phyloP scores from a whole-genome alignment of 495 filamentous ascomycete species.

The Aspergillus sclerotioniger region DNA sequence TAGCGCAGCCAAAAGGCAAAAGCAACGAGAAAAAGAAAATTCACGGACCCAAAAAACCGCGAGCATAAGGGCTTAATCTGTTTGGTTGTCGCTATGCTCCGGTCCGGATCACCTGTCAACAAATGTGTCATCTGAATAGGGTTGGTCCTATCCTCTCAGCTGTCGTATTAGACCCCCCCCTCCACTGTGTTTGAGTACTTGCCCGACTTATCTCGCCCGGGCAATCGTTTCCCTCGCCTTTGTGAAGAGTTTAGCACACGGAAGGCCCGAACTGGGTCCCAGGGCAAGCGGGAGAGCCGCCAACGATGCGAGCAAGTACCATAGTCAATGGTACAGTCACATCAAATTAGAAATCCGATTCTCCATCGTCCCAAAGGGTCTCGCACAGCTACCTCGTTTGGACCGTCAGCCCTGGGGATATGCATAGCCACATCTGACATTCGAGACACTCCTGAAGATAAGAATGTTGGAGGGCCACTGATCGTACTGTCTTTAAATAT shows the following conservation, averaged over 20 bases:
- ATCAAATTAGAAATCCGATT: constrained; percentile 4
- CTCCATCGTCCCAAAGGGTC: constrained; percentile 4
- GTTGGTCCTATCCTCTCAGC: not conserved
- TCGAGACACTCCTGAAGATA: not conserved
- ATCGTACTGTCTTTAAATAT: not conserved
- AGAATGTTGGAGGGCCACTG: not conserved
- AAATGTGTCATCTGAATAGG: not conserved
- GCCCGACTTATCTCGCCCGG: not conserved
- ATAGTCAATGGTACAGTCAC: not conserved
- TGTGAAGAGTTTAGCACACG: not conserved
- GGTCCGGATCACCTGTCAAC: not conserved
- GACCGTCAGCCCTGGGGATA: constrained; percentile 14
- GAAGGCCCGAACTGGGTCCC: not conserved
- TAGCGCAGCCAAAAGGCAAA: constrained; percentile 1
- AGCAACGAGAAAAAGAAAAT: not conserved
- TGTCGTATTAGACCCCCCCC: not conserved
- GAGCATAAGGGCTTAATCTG: not conserved
- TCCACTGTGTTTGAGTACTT: not conserved
- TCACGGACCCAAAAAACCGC: not conserved
- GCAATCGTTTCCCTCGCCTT: not conserved
- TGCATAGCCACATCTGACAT: constrained; percentile 31
- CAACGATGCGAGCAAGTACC: not conserved
- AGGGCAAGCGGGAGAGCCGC: not conserved
- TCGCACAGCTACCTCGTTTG: constrained; percentile 14
- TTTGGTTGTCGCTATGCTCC: not conserved